Percentiles rank a stretch among this genome's conserved stretches.
phyloP scores from a whole-genome alignment of 257 asterid genomes.

The Jasminum sambac region DNA sequence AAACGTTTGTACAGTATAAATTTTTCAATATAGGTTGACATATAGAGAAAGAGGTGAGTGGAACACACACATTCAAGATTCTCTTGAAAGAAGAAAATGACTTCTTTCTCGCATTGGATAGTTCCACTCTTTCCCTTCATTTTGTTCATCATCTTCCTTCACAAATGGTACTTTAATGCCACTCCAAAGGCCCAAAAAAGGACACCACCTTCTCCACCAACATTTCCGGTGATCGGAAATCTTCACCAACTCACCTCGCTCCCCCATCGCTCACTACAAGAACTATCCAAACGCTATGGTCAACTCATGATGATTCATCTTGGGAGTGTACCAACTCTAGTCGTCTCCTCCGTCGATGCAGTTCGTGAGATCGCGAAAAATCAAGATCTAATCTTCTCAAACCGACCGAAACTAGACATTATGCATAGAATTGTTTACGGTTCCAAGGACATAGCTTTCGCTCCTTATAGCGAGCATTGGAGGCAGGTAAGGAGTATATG shows the following conservation, averaged over 20 bases:
- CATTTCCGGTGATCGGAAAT: background rate
- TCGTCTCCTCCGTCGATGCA: background rate
- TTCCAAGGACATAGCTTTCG: background rate
- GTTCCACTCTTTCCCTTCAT: background rate
- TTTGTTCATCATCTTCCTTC: background rate
- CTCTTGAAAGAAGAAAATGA: background rate
- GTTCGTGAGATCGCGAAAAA: background rate
- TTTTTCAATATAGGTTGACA: background rate
- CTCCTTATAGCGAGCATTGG: background rate
- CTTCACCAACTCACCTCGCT: background rate
- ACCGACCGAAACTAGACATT: background rate
- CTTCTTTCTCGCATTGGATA: background rate
- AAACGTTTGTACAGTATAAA: too few relatives aligned
- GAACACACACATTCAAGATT: background rate
- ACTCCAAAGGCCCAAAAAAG: background rate
- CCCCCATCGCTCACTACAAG: background rate
- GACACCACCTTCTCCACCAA: background rate
- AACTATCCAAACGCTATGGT: background rate
- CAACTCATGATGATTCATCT: background rate
- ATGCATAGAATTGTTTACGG: background rate
- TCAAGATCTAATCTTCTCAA: background rate
- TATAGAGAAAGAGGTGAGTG: background rate
- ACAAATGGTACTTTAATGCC: background rate
- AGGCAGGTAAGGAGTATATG: background rate
- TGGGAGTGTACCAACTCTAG: background rate